Evolutionary conservation across 1,284 basidiomycete genomes (phyloP).

Genomic region (Vanrija sp.): DNA sequence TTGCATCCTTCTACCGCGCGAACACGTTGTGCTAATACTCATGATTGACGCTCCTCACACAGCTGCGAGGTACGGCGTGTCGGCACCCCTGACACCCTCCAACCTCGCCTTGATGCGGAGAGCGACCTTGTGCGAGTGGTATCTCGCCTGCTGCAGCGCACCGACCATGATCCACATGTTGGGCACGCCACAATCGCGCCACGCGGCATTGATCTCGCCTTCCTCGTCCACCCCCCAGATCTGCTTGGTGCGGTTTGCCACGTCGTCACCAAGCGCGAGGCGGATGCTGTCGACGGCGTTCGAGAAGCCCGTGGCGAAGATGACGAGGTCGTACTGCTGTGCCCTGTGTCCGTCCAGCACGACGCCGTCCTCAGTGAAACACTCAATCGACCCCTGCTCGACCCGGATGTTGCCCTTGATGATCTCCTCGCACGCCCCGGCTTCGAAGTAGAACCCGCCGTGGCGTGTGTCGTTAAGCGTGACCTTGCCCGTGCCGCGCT

Average conservation of each 20-base stretch:
- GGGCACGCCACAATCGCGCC: constrained; percentile 54
- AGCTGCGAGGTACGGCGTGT: neutral
- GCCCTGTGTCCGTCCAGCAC: constrained; percentile 37
- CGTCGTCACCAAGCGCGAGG: constrained; percentile 51
- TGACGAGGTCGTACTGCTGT: constrained; percentile 61
- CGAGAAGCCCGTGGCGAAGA: constrained; percentile 61
- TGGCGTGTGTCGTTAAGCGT: constrained; percentile 26
- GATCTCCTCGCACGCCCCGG: constrained; percentile 35
- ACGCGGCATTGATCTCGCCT: constrained; percentile 57
- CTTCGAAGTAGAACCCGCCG: constrained; percentile 42
- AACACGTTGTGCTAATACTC: too few relatives aligned
- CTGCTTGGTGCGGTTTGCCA: constrained; percentile 51
- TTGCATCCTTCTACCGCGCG: neutral
- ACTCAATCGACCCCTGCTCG: constrained; percentile 27
- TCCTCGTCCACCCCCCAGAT: constrained; percentile 60
- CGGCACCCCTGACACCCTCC: constrained; percentile 28
- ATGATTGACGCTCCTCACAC: neutral
- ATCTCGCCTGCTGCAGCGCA: constrained; percentile 26
- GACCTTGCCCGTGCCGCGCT: constrained; percentile 19
- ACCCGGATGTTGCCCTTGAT: constrained; percentile 38
- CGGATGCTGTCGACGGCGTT: constrained; percentile 45
- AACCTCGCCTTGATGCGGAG: constrained; percentile 27
- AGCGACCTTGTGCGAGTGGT: constrained; percentile 30
- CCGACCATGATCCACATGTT: constrained; percentile 61
- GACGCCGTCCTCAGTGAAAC: constrained; percentile 26